Base-by-base conservation (phyloP, 495 filamentous ascomycete species). In the Talaromyces thailandensis region DNA sequence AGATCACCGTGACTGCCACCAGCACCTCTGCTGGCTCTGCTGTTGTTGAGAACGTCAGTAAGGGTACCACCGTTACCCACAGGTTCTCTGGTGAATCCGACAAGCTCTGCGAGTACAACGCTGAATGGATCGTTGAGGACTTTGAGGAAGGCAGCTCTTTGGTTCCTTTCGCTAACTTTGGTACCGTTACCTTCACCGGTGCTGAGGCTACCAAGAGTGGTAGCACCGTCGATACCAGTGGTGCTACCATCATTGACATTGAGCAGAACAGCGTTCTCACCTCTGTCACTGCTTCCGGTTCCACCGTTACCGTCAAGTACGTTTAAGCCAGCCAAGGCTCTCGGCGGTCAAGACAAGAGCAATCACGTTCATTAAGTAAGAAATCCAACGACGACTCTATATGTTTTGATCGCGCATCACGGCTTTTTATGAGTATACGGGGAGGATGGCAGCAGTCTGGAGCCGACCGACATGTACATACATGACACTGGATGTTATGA, bases 61-160 rank as follows among this genome's bases (percentile, higher is more conserved):
- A 77, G 4, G 83, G 84, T n/a, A 64, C 81, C 65, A 76, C 63
- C 6, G 84, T 83, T 23, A 77, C 77, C 25, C 75, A 85, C 68
- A 77, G 72, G 3, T 75, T 88, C 45, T 73, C 68, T 6, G 76
- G 75, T 7, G 74, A 75, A 14, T 65, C 67, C 1, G 71, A 73
- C 23, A 75, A 69, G 6, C 69, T 79, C 29, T 72, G 68, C 59
- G 72, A 73, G 50, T 66, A 74, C 58, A 86, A 87, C 64, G 84
- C 81, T 18, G 85, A 88, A 62, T 88, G 84, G 85, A 86, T 88
- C 60, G 81, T 88, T 26, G 85, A 88, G 74, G 84, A 87, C 62
- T 87, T 82, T 64, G 74, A 81, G 62, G 66, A 71, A 1, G 79
- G 79, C 21, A 66, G 66, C 56, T 21, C 60, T 4, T 70, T 80